Conservation (phyloP, 2,329 filamentous ascomycete species). For the Xylogone sp. region DNA sequence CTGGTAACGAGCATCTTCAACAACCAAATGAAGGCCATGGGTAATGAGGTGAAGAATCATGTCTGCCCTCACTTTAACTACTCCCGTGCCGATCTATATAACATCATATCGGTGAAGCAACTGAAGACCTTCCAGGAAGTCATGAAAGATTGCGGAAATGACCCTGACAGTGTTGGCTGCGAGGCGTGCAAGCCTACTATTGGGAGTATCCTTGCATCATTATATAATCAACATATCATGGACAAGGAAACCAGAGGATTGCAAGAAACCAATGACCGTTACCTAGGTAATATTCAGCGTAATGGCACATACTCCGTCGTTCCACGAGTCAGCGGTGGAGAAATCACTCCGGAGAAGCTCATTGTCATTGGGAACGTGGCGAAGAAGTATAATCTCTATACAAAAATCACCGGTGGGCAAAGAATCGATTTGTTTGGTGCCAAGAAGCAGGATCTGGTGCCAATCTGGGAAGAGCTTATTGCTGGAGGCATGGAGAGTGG, state of each 20-base stretch:
- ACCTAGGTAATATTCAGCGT: constrained; percentile 83
- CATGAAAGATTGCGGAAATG: constrained; percentile 74
- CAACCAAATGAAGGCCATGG: constrained; percentile 79
- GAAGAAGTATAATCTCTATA: constrained; percentile 80
- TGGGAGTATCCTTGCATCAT: constrained; percentile 73
- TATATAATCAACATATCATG: constrained; percentile 84
- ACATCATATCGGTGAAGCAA: constrained; percentile 80
- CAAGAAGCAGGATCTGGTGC: constrained; percentile 77
- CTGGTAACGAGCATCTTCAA: constrained; percentile 89
- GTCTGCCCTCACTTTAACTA: constrained; percentile 80
- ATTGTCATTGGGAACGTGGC: constrained; percentile 81
- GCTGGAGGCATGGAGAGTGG: constrained; percentile 87
- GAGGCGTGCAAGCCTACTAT: constrained; percentile 84
- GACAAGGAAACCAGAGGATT: constrained; percentile 66
- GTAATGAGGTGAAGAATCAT: constrained; percentile 82
- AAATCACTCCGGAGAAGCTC: constrained; percentile 83
- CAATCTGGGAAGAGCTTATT: constrained; percentile 78
- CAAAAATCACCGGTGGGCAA: constrained; percentile 89
- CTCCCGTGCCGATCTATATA: constrained; percentile 84
- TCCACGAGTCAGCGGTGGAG: constrained; percentile 76
- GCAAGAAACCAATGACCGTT: constrained; percentile 88
- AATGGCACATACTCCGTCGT: constrained; percentile 90
- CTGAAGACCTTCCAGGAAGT: constrained; percentile 69
- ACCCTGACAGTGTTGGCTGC: constrained; percentile 71
- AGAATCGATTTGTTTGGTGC: constrained; percentile 93